phyloP scores from a whole-genome alignment of 1,284 basidiomycete genomes.

The Cryptococcus sp. region DNA sequence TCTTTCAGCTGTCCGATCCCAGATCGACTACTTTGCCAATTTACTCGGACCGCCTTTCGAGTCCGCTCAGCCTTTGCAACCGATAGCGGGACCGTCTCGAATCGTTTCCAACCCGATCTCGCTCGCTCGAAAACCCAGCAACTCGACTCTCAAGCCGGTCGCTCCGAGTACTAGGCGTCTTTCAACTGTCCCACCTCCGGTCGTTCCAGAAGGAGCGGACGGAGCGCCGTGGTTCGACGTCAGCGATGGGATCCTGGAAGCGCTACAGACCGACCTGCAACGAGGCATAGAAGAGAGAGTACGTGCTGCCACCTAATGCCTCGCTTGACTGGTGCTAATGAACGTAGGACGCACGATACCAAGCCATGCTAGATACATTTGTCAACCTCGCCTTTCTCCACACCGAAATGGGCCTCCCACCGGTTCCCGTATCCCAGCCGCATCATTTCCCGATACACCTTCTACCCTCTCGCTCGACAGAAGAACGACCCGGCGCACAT shows the following conservation, averaged over 20 bases:
- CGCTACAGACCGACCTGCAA: slow-evolving; percentile 23
- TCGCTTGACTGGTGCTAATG: not conserved
- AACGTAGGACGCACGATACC: slow-evolving; percentile 25
- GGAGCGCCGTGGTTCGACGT: slow-evolving; percentile 31
- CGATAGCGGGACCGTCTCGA: slow-evolving; percentile 27
- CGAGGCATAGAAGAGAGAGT: slow-evolving; percentile 36
- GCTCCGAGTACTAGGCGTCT: not conserved
- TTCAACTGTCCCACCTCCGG: not conserved
- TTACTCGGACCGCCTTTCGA: slow-evolving; percentile 40
- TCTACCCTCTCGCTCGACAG: slow-evolving; percentile 18
- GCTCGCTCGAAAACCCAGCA: slow-evolving; percentile 1
- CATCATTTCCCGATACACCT: slow-evolving; percentile 32
- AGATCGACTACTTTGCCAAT: slow-evolving; percentile 25
- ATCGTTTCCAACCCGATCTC: not conserved
- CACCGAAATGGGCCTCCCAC: slow-evolving; percentile 37
- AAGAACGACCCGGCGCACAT: slow-evolving; percentile 32
- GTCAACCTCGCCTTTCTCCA: slow-evolving; percentile 40
- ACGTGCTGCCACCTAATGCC: slow-evolving; percentile 1
- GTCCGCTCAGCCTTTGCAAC: slow-evolving; percentile 26
- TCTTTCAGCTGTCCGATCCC: slow-evolving; percentile 10
- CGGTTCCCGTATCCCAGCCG: slow-evolving; percentile 20
- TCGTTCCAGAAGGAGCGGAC: not conserved
- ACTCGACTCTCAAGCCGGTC: not conserved
- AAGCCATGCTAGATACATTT: slow-evolving; percentile 30
- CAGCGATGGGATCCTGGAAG: slow-evolving; percentile 30